phyloP scores from a whole-genome alignment of 306 rosid species.

The Gynostemma pentaphyllum region DNA sequence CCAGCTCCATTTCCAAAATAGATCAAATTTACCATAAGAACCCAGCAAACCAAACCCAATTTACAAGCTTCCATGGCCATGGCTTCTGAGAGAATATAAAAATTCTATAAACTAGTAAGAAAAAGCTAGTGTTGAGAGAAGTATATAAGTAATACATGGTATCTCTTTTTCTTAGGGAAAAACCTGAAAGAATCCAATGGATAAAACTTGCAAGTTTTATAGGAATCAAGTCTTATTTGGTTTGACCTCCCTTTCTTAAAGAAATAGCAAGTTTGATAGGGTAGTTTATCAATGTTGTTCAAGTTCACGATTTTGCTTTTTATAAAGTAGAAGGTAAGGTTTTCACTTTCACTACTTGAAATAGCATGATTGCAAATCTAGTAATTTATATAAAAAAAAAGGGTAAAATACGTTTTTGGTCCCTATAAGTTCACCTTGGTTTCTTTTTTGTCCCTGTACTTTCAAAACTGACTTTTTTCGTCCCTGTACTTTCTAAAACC shows the following conservation, averaged over 20 bases:
- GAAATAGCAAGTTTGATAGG: constrained; percentile 16
- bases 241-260: constrained; percentile 27
- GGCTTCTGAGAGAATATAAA: neutral
- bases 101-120: neutral
- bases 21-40: constrained; percentile 13
- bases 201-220: constrained; percentile 27
- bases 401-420: too few species aligned
- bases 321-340: too few species aligned
- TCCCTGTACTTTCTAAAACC: too few species aligned
- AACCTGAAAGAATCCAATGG: neutral
- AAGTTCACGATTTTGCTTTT: too few species aligned
- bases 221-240: constrained; percentile 36
- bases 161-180: neutral
- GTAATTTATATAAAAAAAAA: too few species aligned
- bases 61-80: constrained; percentile 23
- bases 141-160: neutral
- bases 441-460: too few species aligned
- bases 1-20: constrained; percentile 25
- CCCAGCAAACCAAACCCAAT: constrained; percentile 18
- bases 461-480: too few species aligned
- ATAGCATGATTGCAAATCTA: too few species aligned
- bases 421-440: too few species aligned
- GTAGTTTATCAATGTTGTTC: constrained; percentile 86
- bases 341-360: too few species aligned
- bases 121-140: neutral